A percentile compares a stretch with the other conserved stretches of the same genome.
These are phyloP conservation scores for Metschnikowia corniflorae DNA, from an alignment of 805 yeast genomes.

Conservation along the genomic window DNA sequence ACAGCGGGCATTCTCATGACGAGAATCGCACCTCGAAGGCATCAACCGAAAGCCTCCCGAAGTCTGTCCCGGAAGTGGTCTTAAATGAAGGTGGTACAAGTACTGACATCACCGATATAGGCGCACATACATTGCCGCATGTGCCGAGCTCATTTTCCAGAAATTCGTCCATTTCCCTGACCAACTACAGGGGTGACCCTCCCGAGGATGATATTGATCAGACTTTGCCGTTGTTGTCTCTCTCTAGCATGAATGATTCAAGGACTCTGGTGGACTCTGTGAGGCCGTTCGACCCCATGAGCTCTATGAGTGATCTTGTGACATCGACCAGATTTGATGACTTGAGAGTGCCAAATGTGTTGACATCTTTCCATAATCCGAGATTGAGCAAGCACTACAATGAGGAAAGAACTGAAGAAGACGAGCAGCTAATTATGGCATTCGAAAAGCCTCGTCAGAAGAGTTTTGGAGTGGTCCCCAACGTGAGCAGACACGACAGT, in stretches of 20 bases:
- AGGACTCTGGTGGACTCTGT: slow-evolving; percentile 9
- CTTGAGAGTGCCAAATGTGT: slow-evolving; percentile 5
- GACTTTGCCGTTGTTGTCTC: slow-evolving; percentile 17
- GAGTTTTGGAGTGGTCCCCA: slow-evolving; percentile 16
- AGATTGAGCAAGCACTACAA: slow-evolving; percentile 18
- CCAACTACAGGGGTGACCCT: slow-evolving; percentile 3
- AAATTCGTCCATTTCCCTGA: slow-evolving; percentile 17
- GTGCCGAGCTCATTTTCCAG: slow-evolving; percentile 7
- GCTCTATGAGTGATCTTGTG: slow-evolving; percentile 16
- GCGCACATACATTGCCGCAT: not conserved
- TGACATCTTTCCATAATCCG: slow-evolving; percentile 15
- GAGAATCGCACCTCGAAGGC: no score
- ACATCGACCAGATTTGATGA: slow-evolving; percentile 12
- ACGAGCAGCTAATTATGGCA: not conserved
- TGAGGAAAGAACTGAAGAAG: slow-evolving; percentile 5
- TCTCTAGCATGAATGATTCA: slow-evolving; percentile 11
- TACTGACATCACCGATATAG: not conserved
- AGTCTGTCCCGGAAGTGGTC: no score
- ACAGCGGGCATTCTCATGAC: no score
- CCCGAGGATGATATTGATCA: slow-evolving; percentile 12
- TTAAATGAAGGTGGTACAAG: no score
- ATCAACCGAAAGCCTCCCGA: no score
- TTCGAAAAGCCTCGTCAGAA: slow-evolving; percentile 11
- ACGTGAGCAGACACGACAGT: slow-evolving; percentile 1
- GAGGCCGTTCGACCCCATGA: slow-evolving; percentile 6